Percentiles rank a stretch among this genome's conserved stretches.
These are phyloP conservation scores for Citrus medica DNA, from an alignment of 345 rosid genomes.

Conservation along the genomic window DNA sequence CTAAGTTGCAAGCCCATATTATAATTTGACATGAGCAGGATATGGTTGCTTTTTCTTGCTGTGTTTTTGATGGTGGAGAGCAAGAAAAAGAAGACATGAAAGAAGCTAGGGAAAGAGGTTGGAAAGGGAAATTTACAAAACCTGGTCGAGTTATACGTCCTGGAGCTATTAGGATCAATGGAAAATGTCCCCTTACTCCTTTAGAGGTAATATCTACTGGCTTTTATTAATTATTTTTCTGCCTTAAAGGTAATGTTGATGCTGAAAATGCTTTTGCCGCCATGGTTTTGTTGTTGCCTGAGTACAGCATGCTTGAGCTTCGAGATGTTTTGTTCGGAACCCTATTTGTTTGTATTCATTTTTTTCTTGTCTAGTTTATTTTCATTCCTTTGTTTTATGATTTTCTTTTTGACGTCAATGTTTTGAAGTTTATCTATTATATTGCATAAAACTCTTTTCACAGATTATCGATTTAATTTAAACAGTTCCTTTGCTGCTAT, in stretches of 20 bases:
- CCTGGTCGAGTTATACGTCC: constrained; percentile 97
- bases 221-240: not conserved
- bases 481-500: not conserved
- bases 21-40: constrained; percentile 47
- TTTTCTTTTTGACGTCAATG: not conserved
- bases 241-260: not conserved
- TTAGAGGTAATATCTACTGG: constrained; percentile 60
- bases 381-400: not conserved
- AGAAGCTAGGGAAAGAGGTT: constrained; percentile 95
- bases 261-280: not conserved
- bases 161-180: constrained; percentile 93
- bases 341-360: not conserved
- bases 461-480: no score
- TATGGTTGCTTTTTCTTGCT: constrained; percentile 99
- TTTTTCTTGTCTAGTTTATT: not conserved
- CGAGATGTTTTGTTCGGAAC: not conserved
- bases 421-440: not conserved
- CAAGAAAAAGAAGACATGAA: constrained; percentile 84
- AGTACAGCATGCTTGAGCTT: not conserved
- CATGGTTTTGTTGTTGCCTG: not conserved
- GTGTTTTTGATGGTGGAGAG: constrained; percentile 94
- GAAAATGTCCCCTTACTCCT: constrained; percentile 97
- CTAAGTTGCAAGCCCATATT: constrained; percentile 8
- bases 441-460: not conserved
- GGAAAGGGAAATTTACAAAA: constrained; percentile 98